Evolutionary conservation across 2,329 filamentous ascomycete species (phyloP).

Genomic region (Exophiala sp.): DNA sequence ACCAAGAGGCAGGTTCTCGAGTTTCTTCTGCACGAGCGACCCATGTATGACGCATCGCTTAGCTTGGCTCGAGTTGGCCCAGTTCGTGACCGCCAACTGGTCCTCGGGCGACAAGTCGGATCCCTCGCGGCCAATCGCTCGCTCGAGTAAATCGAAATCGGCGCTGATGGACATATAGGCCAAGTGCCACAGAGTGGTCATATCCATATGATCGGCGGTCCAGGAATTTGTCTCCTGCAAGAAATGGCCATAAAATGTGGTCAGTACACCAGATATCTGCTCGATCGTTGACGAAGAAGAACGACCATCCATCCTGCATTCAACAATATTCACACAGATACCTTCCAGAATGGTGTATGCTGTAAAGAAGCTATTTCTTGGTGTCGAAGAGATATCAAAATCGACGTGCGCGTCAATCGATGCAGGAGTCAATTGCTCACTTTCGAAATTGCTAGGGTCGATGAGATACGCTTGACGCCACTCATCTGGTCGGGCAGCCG

Average conservation of each 20-base stretch:
- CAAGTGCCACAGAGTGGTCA: slow-evolving; percentile 32
- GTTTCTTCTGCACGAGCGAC: slow-evolving; percentile 25
- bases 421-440: slow-evolving; percentile 5
- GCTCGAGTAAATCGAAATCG: slow-evolving; percentile 32
- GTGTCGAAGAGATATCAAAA: slow-evolving; percentile 19
- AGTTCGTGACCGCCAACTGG: slow-evolving; percentile 20
- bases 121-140: slow-evolving; percentile 31
- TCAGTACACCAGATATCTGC: slow-evolving; percentile 16
- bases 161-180: slow-evolving; percentile 31
- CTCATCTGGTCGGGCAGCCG: slow-evolving; percentile 19
- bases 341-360: slow-evolving; percentile 27
- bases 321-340: slow-evolving; percentile 26
- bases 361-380: slow-evolving; percentile 20
- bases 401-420: slow-evolving; percentile 18
- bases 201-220: slow-evolving; percentile 23
- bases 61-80: slow-evolving; percentile 29
- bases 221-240: slow-evolving; percentile 21
- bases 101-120: slow-evolving; percentile 18
- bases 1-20: slow-evolving; percentile 26
- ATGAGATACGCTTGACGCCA: slow-evolving; percentile 20
- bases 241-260: slow-evolving; percentile 25
- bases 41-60: slow-evolving; percentile 28
- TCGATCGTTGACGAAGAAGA: slow-evolving; percentile 14
- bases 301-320: slow-evolving; percentile 23
- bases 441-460: slow-evolving; percentile 21